Evolutionary conservation across 1,284 basidiomycete species (phyloP), one percentile per base, ranked within the genome.

Genomic region (Cryptococcus wingfieldii): DNA sequence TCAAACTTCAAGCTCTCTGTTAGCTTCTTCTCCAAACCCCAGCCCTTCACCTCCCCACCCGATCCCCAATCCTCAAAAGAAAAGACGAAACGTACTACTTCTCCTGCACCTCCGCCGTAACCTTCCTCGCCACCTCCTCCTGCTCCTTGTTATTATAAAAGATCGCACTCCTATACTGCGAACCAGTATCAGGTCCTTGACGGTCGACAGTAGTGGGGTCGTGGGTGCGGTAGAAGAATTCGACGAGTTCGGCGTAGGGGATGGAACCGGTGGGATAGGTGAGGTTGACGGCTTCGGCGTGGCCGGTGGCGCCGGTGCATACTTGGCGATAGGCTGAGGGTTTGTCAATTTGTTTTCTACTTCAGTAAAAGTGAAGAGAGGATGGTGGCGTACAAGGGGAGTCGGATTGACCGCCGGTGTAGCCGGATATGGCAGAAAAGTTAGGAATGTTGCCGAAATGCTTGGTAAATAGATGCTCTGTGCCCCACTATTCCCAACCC

Each of bases 211-310:
- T 90, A 25, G 92, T 96, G 2, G 95, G 91, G 68, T 98, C 93
- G 72, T 98, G 95, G 0, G 90, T 94, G 47, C 94, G 84, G 75
- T 90, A 94, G 77, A 94, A 93, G 80, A 92, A 93, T 77, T 95
- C 91, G 46, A 93, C 88, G 47, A 96, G 83, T 71, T 93, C 86
- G 19, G 80, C 88, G 64, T 94, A 96, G 25, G 80, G 81, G 16
- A 95, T 85, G 39, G 87, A 78, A 37, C 77, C 79, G 0, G 88
- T 89, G 74, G 94, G 90, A 67, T 92, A 98, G 67, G 88, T 85
- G 61, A 98, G 84, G 70, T 84, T 83, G 55, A 92, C 78, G 1
- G 91, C 87, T 78, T 98, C 95, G 4, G 95, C 95, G 72, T 97
- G 92, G 42, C 87, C 83, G 1, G 95, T 97, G 16, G 77, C 66